Conservation (phyloP, 2,329 filamentous ascomycete species). For the Teratosphaeria pseudoeucalypti region DNA sequence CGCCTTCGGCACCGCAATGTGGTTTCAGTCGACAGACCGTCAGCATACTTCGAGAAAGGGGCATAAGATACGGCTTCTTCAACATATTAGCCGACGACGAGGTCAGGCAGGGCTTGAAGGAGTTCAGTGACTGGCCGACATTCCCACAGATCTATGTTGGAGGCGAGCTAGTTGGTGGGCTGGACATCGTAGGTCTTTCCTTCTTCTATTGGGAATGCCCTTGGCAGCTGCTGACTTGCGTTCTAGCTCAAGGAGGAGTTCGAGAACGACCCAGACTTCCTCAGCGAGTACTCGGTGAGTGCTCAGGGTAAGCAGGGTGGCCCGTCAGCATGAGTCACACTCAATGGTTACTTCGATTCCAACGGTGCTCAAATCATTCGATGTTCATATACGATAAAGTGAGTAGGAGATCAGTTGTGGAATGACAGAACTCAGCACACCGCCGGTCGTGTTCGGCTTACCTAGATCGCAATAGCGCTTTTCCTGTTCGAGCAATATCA, state of each 20-base stretch:
- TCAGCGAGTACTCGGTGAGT: conserved; percentile 34
- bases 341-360: background rate
- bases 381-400: background rate
- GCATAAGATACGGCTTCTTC: conserved; percentile 96
- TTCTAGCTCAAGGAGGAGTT: conserved; percentile 85
- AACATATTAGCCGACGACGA: conserved; percentile 97
- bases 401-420: background rate
- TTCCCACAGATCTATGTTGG: conserved; percentile 91
- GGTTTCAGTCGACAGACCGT: conserved; percentile 91
- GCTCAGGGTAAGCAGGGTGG: conserved; percentile 16
- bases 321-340: conserved; percentile 8
- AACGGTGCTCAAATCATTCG: background rate
- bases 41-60: conserved; percentile 72
- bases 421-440: background rate
- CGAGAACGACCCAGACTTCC: conserved; percentile 69
- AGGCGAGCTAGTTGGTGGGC: conserved; percentile 80
- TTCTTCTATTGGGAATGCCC: background rate
- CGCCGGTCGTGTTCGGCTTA: background rate
- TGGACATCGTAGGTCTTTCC: conserved; percentile 73
- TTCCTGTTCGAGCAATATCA: no score
- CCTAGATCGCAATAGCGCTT: no score
- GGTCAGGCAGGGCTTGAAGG: conserved; percentile 90
- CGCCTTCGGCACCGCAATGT: conserved; percentile 74
- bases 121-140: conserved; percentile 97
- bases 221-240: background rate